These are phyloP conservation scores for Cladosporium velox DNA, from an alignment of 2,329 filamentous ascomycete genomes.

Conservation along the genomic window DNA sequence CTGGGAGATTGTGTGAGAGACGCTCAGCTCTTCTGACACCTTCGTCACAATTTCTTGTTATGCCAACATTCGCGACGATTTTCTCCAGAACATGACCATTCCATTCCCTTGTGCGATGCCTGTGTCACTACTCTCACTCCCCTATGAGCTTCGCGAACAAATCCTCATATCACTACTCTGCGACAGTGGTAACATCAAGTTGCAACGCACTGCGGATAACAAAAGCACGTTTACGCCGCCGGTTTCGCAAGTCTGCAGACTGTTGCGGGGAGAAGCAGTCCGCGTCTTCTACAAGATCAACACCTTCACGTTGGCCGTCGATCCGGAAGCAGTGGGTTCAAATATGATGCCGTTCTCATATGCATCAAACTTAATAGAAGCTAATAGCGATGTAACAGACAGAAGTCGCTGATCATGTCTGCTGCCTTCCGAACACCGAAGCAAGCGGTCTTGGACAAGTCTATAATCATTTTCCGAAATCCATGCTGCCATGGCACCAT, in stretches of 20 bases:
- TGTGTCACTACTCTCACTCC: conserved; percentile 22
- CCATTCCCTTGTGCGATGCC: neutral
- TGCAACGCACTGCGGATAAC: conserved; percentile 25
- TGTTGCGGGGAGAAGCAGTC: conserved; percentile 26
- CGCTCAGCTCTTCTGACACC: too few species aligned
- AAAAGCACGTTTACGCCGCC: conserved; percentile 23
- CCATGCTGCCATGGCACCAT: conserved; percentile 26
- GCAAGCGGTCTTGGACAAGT: neutral
- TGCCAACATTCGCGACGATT: neutral
- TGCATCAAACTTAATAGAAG: too few species aligned
- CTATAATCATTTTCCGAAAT: conserved; percentile 6
- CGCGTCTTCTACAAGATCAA: conserved; percentile 28
- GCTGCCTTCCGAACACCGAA: neutral
- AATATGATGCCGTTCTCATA: too few species aligned
- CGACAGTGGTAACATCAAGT: conserved; percentile 25
- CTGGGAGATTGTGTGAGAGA: too few species aligned
- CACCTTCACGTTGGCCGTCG: conserved; percentile 28
- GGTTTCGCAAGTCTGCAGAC: conserved; percentile 25
- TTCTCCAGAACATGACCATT: neutral
- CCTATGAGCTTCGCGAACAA: conserved; percentile 26
- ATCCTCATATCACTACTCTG: conserved; percentile 25
- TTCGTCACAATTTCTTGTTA: neutral
- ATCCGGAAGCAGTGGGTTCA: conserved; percentile 20
- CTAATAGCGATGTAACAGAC: neutral
- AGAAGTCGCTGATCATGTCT: neutral